These are phyloP conservation scores for Paramecium primaurelia DNA, from an alignment of 73 alveolate species.

Conservation along the genomic window DNA sequence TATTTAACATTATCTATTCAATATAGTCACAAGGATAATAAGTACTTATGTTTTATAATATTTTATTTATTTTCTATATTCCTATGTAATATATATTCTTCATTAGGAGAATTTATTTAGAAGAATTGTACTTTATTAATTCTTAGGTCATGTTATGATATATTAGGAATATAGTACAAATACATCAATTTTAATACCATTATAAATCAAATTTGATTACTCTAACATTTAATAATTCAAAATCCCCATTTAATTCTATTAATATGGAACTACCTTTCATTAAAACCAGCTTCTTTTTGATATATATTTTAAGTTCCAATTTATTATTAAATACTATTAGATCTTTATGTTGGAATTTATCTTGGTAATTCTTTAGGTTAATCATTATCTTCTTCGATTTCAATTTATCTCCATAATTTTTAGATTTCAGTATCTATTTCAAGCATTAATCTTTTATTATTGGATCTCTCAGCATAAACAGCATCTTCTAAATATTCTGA, in stretches of 20 bases:
- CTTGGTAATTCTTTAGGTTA: neutral
- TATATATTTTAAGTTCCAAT: neutral
- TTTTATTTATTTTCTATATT: constrained; percentile 72
- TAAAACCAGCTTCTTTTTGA: neutral
- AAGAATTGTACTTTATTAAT: constrained; percentile 76
- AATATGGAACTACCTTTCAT: neutral
- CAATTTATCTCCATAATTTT: neutral
- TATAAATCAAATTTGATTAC: neutral
- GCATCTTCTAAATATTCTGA: neutral
- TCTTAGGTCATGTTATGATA: constrained; percentile 74
- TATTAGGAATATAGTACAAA: constrained; percentile 69
- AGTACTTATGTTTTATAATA: constrained; percentile 73
- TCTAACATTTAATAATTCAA: neutral
- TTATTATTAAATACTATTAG: neutral
- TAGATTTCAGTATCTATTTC: neutral
- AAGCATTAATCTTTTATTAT: neutral
- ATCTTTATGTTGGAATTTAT: neutral
- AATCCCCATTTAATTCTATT: neutral
- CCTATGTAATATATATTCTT: constrained; percentile 74
- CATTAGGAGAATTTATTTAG: constrained; percentile 71
- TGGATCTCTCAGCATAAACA: neutral
- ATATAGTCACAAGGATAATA: constrained; percentile 67
- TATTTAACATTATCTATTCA: neutral
- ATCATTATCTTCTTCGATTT: neutral
- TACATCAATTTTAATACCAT: constrained; percentile 79